Percentiles rank a stretch among this genome's conserved stretches.
These are phyloP conservation scores for Talaromyces liani DNA, from an alignment of 495 filamentous ascomycete genomes.

Conservation along the genomic window DNA sequence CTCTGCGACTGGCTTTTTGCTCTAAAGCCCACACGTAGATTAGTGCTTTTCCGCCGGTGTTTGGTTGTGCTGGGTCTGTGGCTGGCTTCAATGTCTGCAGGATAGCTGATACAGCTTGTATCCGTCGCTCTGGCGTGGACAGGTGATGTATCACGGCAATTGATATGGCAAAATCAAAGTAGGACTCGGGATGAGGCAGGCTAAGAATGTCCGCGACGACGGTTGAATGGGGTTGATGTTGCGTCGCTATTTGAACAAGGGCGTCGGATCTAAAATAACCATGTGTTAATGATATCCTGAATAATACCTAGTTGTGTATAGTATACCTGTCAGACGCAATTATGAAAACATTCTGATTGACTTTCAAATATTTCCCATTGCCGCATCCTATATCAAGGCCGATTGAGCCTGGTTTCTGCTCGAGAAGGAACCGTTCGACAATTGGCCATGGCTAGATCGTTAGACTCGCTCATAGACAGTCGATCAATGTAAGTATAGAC, in stretches of 20 bases:
- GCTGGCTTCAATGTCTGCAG: constrained; percentile 55
- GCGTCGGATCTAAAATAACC: constrained; percentile 50
- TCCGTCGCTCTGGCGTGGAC: constrained; percentile 68
- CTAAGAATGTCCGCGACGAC: constrained; percentile 65
- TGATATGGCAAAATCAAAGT: constrained; percentile 89
- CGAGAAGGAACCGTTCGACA: constrained; percentile 68
- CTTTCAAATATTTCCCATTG: constrained; percentile 89
- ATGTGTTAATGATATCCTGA: background rate
- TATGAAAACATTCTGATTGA: constrained; percentile 74
- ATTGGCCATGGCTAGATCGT: constrained; percentile 76
- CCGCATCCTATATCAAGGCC: constrained; percentile 87
- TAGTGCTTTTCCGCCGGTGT: constrained; percentile 49
- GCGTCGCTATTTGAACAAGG: constrained; percentile 63
- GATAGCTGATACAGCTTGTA: constrained; percentile 65
- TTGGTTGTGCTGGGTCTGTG: constrained; percentile 9
- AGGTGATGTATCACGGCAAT: constrained; percentile 95
- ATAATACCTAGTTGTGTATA: background rate
- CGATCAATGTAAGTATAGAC: constrained; percentile 6
- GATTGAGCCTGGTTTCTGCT: constrained; percentile 62
- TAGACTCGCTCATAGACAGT: background rate
- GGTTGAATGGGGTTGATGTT: constrained; percentile 54
- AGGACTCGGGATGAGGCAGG: constrained; percentile 58
- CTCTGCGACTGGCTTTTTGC: constrained; percentile 79
- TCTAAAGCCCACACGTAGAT: constrained; percentile 98
- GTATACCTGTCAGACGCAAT: constrained; percentile 75